phyloP scores from a whole-genome alignment of 306 rosid species.

The Cucumis melo region DNA sequence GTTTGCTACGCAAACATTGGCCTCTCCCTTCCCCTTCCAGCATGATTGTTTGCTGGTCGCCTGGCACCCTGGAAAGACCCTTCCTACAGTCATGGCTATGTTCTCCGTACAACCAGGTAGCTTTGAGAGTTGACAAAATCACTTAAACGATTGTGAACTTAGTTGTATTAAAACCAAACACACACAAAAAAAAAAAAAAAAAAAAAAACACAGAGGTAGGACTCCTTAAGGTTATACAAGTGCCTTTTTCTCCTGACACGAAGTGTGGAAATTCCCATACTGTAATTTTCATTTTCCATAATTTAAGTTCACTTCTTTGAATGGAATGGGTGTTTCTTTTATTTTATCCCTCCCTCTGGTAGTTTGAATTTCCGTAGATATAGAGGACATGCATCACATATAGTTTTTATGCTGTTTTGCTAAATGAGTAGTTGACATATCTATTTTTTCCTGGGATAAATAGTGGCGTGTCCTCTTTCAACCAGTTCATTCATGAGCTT shows the following conservation, averaged over 20 bases:
- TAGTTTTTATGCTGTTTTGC: not conserved
- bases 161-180: not conserved
- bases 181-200: not conserved
- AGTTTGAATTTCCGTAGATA: not conserved
- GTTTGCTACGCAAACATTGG: not conserved
- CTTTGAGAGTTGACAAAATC: not conserved
- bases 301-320: not conserved
- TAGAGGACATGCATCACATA: not conserved
- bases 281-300: not conserved
- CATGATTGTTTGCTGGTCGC: not conserved
- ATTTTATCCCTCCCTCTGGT: not conserved
- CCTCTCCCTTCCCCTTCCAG: not conserved
- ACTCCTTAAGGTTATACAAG: not conserved
- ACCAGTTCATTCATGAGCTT: conserved; percentile 66
- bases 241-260: not conserved
- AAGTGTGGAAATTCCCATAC: not conserved
- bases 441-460: conserved; percentile 11
- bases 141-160: not conserved
- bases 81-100: not conserved
- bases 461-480: conserved; percentile 92
- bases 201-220: not conserved
- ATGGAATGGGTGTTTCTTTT: not conserved
- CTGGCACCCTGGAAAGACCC: not conserved
- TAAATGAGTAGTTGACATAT: not conserved
- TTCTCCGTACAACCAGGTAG: not conserved